Evolutionary conservation across 2,329 filamentous ascomycete species (phyloP), one percentile per base, ranked within the genome.

Genomic region (Alternaria triticina): DNA sequence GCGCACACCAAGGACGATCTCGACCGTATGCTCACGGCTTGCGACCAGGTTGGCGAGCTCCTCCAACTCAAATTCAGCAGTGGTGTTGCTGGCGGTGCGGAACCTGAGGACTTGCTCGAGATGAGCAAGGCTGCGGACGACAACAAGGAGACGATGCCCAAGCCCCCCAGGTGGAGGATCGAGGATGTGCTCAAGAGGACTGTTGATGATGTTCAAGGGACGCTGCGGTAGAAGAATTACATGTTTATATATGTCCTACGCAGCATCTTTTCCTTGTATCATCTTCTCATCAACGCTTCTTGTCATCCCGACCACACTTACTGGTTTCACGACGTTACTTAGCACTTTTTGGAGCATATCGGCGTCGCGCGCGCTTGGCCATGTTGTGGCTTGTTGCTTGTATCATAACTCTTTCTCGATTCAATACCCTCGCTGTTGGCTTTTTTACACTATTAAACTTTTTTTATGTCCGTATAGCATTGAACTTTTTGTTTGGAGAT

Each of bases 1-100:
- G 93, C 96, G 1, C 96, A 99, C 84, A 99, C 96, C 82, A 99
- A 99, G 85, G 96, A 99, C 54, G 96, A 99, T 79, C 87, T 99
- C 74, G 96, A 99, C 80, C 90, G 95, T 52, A 84, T 99, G 62
- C 84, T 99, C 54, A 86, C 89, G 5, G 96, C 96, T 15, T 98
- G 95, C 75, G 93, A 98, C 76, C 92, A 98, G 80, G 89, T 97
- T 60, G 94, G 95, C 61, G 93, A 97, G 69, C 87, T 97, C 22
- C 84, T 99, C 59, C 94, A 98, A 81, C 86, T 99, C 77, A 98
- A 97, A 83, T 97, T 97, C 83, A 97, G 94, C n/a, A 96, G 92
- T 13, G 96, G 96, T 70, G 89, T 97, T 74, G 95, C 96, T 12
- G 96, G 96, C 68, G 96, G 96, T 61, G 88, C 92, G 40, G 88